Base-by-base conservation (phyloP, 2,329 filamentous ascomycete genomes). In the Dryadomyces sulphureus region DNA sequence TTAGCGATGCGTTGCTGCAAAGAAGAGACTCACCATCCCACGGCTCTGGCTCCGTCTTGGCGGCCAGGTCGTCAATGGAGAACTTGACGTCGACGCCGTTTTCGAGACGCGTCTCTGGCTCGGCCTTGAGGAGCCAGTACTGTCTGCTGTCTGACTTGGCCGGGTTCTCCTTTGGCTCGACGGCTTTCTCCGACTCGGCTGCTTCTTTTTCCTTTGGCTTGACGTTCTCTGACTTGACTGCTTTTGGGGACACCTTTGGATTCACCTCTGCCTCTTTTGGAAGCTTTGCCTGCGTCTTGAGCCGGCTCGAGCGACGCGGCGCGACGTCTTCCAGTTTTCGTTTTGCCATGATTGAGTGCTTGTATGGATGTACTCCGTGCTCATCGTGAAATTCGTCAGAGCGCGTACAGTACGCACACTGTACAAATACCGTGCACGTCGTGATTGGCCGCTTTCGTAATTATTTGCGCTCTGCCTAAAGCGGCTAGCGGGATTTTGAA, bases 31-130 rank as follows among this genome's bases (percentile, higher is more conserved):
- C 65, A 84, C 86, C 92, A 63, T 93, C 84, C 92, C 92, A 98
- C 1, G 85, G 81, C 58, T 96, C 90, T 2, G 90, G 87, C 55
- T 76, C 73, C 1, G 69, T 78, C 56, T 77, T 82, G 1, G 76
- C 73, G 14, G 75, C 73, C 32, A 98, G 65, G 59, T 96, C 89
- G 56, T 96, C 88, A 56, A 98, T 95, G 1, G 88, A 93, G 64
- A 96, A 98, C 54, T 79, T 83, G 40, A 95, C 86, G 59, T 96
- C 89, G 43, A 84, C 69, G 1, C 88, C 90, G 46, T 88, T 90
- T 60, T 94, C 87, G 16, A 88, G 66, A 6, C 92, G 81, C 4
- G 87, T 78, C 55, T 94, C 84, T 0, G 92, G 90, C 64, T 98
- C 84, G 0, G 85, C 84, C 65, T 90, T 92, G 73, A 92, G 75